These are phyloP conservation scores for Crithidia sp. DNA, from an alignment of 208 protist genomes.

Conservation along the genomic window DNA sequence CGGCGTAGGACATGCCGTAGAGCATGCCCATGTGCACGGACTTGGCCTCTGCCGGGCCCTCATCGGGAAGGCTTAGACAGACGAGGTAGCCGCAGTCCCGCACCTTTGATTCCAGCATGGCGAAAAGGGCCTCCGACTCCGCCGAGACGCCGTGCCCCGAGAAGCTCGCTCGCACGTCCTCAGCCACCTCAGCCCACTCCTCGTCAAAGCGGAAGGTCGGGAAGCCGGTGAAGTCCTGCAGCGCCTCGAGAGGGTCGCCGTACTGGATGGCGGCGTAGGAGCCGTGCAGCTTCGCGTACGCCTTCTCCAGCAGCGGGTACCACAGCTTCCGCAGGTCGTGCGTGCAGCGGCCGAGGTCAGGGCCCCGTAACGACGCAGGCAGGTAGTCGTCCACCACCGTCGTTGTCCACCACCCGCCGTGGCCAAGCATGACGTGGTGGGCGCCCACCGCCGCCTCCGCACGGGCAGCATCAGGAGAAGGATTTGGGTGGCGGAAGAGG, in stretches of 20 bases:
- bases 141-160: neutral
- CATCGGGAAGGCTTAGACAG: conserved; percentile 46
- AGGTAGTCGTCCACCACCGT: conserved; percentile 65
- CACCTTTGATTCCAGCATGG: conserved; percentile 17
- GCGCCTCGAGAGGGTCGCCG: conserved; percentile 58
- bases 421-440: conserved; percentile 49
- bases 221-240: conserved; percentile 69
- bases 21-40: conserved; percentile 29
- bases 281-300: conserved; percentile 84
- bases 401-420: conserved; percentile 60
- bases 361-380: conserved; percentile 40
- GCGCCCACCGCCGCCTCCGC: conserved; percentile 31
- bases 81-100: conserved; percentile 37
- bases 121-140: conserved; percentile 34
- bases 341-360: conserved; percentile 37
- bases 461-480: conserved; percentile 9
- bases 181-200: conserved; percentile 34
- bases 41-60: conserved; percentile 24
- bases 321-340: conserved; percentile 71
- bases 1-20: conserved; percentile 54
- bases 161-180: neutral
- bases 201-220: conserved; percentile 56
- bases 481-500: conserved; percentile 42
- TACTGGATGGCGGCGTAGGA: conserved; percentile 70
- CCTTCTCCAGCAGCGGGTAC: conserved; percentile 84